A percentile compares a stretch with the other conserved stretches of the same genome.
These are phyloP conservation scores for Filobasidium floriforme DNA, from an alignment of 768 basidiomycete species.

Conservation along the genomic window DNA sequence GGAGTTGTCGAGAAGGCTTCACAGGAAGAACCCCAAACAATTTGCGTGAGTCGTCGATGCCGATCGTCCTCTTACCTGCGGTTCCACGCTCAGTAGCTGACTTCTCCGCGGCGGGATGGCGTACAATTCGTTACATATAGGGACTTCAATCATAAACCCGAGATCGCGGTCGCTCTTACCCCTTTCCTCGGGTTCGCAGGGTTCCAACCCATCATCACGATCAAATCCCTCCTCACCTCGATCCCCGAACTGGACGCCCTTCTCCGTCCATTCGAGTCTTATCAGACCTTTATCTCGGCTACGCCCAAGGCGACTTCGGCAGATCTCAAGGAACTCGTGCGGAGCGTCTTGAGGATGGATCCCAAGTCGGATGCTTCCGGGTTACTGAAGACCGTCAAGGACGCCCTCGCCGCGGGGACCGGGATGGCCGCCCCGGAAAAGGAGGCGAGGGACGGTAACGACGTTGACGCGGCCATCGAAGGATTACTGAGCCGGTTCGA, in stretches of 20 bases:
- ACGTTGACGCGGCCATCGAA: constrained; percentile 24
- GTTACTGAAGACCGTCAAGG: constrained; percentile 49
- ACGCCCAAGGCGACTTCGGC: constrained; percentile 27
- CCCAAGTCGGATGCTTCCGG: constrained; percentile 36
- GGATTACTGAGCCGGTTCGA: constrained; percentile 52
- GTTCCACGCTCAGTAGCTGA: not conserved
- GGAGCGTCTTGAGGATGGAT: constrained; percentile 52
- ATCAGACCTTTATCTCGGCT: constrained; percentile 51
- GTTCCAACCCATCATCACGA: constrained; percentile 68
- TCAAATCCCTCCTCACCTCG: constrained; percentile 55
- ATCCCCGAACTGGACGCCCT: constrained; percentile 70
- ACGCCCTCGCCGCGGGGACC: constrained; percentile 36
- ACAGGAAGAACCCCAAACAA: constrained; percentile 34
- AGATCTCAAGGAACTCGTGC: constrained; percentile 53
- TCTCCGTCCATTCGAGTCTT: constrained; percentile 52
- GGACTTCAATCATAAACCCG: constrained; percentile 41
- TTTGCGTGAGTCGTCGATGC: constrained; percentile 28
- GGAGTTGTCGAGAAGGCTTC: constrained; percentile 33
- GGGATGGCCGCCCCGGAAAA: constrained; percentile 29
- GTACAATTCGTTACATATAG: constrained; percentile 7
- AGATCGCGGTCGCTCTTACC: constrained; percentile 70
- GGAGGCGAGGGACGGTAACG: constrained; percentile 26
- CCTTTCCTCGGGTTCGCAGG: constrained; percentile 83
- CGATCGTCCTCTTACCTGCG: not conserved
- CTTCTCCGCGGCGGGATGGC: not conserved